A percentile compares a stretch with the other conserved stretches of the same genome.
Evolutionary conservation across 495 filamentous ascomycete species (phyloP).

Genomic region (Trichocladium uniseriatum): DNA sequence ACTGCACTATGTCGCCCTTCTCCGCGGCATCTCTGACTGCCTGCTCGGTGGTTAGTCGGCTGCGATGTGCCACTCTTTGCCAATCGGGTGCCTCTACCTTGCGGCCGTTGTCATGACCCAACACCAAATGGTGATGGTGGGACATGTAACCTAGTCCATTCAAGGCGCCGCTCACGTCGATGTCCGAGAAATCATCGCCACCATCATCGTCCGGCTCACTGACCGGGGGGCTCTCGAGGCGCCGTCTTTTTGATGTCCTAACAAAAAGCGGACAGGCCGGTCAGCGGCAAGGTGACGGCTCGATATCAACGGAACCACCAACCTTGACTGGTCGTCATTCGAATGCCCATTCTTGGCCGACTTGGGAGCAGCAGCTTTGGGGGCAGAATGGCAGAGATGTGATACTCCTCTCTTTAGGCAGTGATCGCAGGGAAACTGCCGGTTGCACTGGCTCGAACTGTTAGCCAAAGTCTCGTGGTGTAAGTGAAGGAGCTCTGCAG

Average conservation of each 20-base stretch:
- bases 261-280: not conserved
- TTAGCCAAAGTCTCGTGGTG: constrained; percentile 1
- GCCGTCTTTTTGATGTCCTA: constrained; percentile 19
- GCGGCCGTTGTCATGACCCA: constrained; percentile 18
- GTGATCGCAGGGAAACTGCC: constrained; percentile 38
- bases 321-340: constrained; percentile 13
- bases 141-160: constrained; percentile 28
- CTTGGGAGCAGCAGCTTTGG: constrained; percentile 14
- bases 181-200: constrained; percentile 1
- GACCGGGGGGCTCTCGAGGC: constrained; percentile 8
- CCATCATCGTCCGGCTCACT: constrained; percentile 9
- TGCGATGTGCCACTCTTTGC: not conserved
- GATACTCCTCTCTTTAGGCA: constrained; percentile 33
- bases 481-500: not conserved
- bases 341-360: constrained; percentile 12
- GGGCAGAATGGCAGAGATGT: constrained; percentile 30
- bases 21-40: constrained; percentile 7
- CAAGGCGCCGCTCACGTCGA: constrained; percentile 22
- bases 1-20: constrained; percentile 13
- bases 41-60: constrained; percentile 3
- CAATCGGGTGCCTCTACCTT: constrained; percentile 10
- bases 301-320: not conserved
- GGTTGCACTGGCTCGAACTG: constrained; percentile 28
- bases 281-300: not conserved
- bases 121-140: constrained; percentile 23